Base-by-base conservation (phyloP, 345 rosid genomes). In the Eucalyptus erythrocorys region DNA sequence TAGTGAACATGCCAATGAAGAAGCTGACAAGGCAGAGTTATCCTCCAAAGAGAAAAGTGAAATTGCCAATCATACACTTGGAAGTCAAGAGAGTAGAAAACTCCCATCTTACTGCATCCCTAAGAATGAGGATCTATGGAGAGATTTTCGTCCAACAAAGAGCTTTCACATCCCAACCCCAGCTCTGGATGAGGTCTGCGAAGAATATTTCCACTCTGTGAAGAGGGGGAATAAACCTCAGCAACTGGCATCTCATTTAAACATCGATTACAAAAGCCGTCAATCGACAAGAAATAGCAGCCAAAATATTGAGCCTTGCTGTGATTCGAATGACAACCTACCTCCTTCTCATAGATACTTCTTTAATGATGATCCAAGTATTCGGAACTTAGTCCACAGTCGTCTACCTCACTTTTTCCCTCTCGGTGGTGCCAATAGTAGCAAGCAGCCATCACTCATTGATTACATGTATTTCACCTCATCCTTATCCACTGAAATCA, bases 271-370 rank as follows among this genome's bases (percentile, higher is more conserved):
- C 82, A 79, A 71, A 59, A 85, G 88, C 76, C 49, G 88, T 84
- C 85, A 45, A 86, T 86, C 37, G 37, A 87, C 82, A 71, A 48
- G 59, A 82, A 87, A 26, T 89, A 89, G 86, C 89, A 87, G 37
- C 81, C 88, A 89, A 76, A 91, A 86, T 85, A 79, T 89, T 82
- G 92, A 89, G 85, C 92, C 90, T 85, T 76, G 89, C 91, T 87
- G 90, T 93, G 93, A 92, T 90, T 53, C 49, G 11, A 87, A 90
- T 51, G 90, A 89, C 48, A 92, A 93, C 91, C 92, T 90, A 89
- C 97, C 96, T 90, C 98, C 98, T 84, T 91, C 98, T 76, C 97
- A 95, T 91, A 82, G 79, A 71, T 98, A 96, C 92, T 97, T 95
- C 92, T 94, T 95, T 93, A 96, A 97, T 88, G 89, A 91, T 82